These are phyloP conservation scores for Gonapodya prolifera DNA, from an alignment of 192 early-diverging fungal genomes.

Conservation along the genomic window DNA sequence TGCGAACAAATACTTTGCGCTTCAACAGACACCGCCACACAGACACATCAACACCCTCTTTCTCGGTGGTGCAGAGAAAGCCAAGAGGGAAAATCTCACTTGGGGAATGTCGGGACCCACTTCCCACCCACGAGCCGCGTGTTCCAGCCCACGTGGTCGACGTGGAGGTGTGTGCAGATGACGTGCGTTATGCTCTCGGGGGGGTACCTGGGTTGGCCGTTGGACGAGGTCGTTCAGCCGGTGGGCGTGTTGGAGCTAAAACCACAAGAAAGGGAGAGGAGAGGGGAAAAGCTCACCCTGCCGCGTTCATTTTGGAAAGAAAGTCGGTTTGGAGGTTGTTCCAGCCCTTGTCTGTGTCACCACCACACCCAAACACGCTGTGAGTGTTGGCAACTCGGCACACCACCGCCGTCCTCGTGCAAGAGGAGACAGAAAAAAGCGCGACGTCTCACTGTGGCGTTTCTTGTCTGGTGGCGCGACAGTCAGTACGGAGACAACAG, in stretches of 20 bases:
- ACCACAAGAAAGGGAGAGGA: not conserved
- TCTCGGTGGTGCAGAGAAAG: too few species aligned
- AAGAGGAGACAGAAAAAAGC: too few species aligned
- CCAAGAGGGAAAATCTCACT: not conserved
- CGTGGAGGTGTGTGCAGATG: constrained; percentile 1
- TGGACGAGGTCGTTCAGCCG: too few species aligned
- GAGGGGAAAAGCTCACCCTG: not conserved
- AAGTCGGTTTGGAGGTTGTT: not conserved
- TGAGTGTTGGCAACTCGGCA: not conserved
- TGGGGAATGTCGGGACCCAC: constrained; percentile 4
- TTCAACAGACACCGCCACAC: too few species aligned
- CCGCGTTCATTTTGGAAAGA: not conserved
- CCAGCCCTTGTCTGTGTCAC: not conserved
- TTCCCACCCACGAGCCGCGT: constrained; percentile 2
- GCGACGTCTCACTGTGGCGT: not conserved
- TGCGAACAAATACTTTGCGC: not conserved
- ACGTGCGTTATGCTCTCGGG: not conserved
- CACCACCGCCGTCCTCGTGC: too few species aligned
- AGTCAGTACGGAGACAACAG: too few species aligned
- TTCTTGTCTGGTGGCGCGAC: not conserved
- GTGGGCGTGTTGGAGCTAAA: not conserved
- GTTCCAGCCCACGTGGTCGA: not conserved
- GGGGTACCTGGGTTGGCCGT: not conserved
- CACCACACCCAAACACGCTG: not conserved
- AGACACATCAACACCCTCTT: too few species aligned